Percentiles rank a stretch among this genome's conserved stretches.
phyloP scores from a whole-genome alignment of 202 grass and related monocot species.

The Dendrocalamus latiflorus region DNA sequence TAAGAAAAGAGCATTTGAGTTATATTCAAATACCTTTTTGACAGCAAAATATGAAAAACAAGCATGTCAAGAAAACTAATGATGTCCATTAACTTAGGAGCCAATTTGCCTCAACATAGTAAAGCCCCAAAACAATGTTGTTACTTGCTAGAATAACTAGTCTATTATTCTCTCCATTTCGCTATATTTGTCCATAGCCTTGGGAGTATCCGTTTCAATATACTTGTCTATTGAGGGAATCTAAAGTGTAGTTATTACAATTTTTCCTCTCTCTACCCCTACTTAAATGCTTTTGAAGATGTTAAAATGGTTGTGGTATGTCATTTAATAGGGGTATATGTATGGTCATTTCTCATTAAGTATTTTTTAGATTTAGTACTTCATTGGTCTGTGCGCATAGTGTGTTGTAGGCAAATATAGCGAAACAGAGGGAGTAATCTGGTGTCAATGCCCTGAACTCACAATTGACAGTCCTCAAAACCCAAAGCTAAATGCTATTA shows the following conservation, averaged over 20 bases:
- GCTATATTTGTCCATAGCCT: too few relatives aligned
- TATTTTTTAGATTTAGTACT: too few relatives aligned
- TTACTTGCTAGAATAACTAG: background rate
- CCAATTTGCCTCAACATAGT: background rate
- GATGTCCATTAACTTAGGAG: background rate
- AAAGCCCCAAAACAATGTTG: background rate
- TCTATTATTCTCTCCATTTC: background rate
- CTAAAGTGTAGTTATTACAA: too few relatives aligned
- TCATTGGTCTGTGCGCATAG: too few relatives aligned
- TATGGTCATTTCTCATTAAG: too few relatives aligned
- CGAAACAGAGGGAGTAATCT: background rate
- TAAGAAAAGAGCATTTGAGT: slow-evolving; percentile 20
- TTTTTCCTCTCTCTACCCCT: too few relatives aligned
- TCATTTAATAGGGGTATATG: too few relatives aligned
- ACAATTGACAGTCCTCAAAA: background rate
- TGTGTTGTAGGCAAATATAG: too few relatives aligned
- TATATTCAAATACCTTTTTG: background rate
- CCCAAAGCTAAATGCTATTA: background rate
- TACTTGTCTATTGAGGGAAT: too few relatives aligned
- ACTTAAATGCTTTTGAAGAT: too few relatives aligned
- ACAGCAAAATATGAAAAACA: background rate
- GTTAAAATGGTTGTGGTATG: too few relatives aligned
- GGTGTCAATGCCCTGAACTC: background rate
- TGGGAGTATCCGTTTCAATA: too few relatives aligned
- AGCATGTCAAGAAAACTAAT: background rate